Base-by-base conservation (phyloP, 208 protist species). In the Leishmania gerbilli region DNA sequence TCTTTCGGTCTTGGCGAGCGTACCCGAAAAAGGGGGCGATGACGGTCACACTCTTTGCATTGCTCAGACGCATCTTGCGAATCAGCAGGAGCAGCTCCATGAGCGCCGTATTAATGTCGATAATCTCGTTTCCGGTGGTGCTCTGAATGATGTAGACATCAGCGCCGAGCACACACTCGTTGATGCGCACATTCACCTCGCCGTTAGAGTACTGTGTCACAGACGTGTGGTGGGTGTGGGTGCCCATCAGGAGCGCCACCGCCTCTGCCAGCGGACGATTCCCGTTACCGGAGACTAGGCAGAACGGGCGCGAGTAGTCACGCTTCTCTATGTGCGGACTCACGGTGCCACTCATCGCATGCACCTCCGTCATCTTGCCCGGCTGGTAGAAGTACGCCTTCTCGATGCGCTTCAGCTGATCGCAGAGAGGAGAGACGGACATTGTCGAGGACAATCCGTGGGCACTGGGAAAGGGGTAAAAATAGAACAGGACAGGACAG, bases 121-220 rank as follows among this genome's bases (percentile, higher is more conserved):
- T 86, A 21, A 96, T 78, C 65, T 92, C 88, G 79, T 98, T 99
- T 67, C 95, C 92, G 34, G 92, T 98, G 6, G 97, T 99, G 77
- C 95, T 94, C 85, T 99, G 97, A 76, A 99, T 98, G 71, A 99
- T 99, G 88, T 97, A 99, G 53, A 99, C 95, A 88, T 99, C 98
- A 37, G 88, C 90, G 42, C 98, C 98, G 74, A 99, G 92, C 55
- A 99, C 96, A 79, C 90, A 97, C 68, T 99, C 98, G 64, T 94
- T 89, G 79, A 99, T 98, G 68, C 98, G 92, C 58, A 98, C 92
- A 79, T 91, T 91, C 79, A 98, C 95, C 87, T 99, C 96, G 7
- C 94, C 95, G 86, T 91, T 97, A 1, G 90, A 90, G 85, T 95
- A 97, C 79, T 96, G 92, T 31, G 85, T 93, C 68, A 98, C 91